Conservation (phyloP, 805 yeast species). For the Kregervanrija delftensis region DNA sequence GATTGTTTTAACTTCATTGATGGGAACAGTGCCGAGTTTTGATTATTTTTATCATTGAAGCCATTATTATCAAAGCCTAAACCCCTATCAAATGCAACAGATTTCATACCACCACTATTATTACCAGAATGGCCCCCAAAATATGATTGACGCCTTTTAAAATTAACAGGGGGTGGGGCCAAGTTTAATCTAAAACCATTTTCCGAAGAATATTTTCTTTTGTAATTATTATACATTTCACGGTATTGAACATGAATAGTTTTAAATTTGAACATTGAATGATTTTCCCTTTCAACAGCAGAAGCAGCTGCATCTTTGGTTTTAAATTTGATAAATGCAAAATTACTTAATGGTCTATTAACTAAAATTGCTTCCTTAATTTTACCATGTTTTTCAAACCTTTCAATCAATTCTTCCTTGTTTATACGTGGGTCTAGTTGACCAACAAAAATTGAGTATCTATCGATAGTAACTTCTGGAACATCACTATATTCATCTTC, state of each 20-base stretch:
- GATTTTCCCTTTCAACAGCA: constrained; percentile 83
- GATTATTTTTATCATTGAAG: constrained; percentile 4
- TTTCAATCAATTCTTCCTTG: constrained; percentile 44
- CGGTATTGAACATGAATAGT: constrained; percentile 84
- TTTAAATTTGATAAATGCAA: constrained; percentile 67
- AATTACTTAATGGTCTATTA: constrained; percentile 42
- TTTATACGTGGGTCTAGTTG: constrained; percentile 53
- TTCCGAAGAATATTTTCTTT: constrained; percentile 24
- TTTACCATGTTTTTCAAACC: constrained; percentile 64
- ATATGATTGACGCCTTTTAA: constrained; percentile 35
- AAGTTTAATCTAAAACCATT: constrained; percentile 29
- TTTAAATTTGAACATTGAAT: constrained; percentile 61
- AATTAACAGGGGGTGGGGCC: constrained; percentile 80
- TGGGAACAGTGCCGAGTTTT: constrained; percentile 6
- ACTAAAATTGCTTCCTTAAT: constrained; percentile 52
- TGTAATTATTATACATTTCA: constrained; percentile 41
- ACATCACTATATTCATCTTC: constrained; percentile 37
- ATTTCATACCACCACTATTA: constrained; percentile 1
- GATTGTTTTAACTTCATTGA: constrained; percentile 5
- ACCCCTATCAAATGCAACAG: constrained; percentile 10
- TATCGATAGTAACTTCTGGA: constrained; percentile 50
- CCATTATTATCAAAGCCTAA: constrained; percentile 11
- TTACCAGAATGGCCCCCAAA: not conserved
- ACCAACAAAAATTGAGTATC: constrained; percentile 71
- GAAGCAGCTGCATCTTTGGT: constrained; percentile 72